These are phyloP conservation scores for Candida pseudoviswanathii DNA, from an alignment of 1,139 yeast species.

Conservation along the genomic window DNA sequence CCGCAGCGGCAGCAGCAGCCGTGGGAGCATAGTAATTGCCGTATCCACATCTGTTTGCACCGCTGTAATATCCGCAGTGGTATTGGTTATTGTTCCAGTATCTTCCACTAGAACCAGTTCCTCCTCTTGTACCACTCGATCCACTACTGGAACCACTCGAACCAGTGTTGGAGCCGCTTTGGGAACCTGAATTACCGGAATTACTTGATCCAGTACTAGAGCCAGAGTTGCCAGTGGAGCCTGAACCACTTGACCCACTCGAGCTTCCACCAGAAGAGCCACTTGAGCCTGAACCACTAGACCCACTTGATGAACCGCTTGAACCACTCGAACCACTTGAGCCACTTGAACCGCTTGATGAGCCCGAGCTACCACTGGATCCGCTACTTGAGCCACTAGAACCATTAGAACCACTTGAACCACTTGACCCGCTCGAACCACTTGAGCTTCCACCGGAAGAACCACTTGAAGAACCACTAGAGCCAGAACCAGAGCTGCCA, in stretches of 20 bases:
- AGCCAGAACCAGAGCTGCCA: slow-evolving; percentile 8
- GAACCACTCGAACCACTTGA: slow-evolving; percentile 14
- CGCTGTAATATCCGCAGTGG: slow-evolving; percentile 3
- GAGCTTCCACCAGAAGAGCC: slow-evolving; percentile 6
- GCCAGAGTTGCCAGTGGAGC: slow-evolving; percentile 13
- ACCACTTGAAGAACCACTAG: slow-evolving; percentile 14
- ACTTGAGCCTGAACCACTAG: not conserved
- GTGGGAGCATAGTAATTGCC: slow-evolving; percentile 16
- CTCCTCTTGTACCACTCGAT: not conserved
- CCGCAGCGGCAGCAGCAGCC: slow-evolving; percentile 16
- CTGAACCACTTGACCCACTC: slow-evolving; percentile 6
- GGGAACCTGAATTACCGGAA: too few species aligned
- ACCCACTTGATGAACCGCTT: slow-evolving; percentile 5
- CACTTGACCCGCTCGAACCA: not conserved
- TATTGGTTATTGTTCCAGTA: slow-evolving; percentile 4
- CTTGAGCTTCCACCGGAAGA: slow-evolving; percentile 2
- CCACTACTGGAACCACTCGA: slow-evolving; percentile 4
- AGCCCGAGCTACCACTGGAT: not conserved
- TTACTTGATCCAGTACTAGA: not conserved
- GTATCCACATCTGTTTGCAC: slow-evolving; percentile 12
- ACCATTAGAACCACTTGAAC: slow-evolving; percentile 13
- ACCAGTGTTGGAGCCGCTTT: too few species aligned
- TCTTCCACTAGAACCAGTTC: not conserved
- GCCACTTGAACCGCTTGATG: slow-evolving; percentile 1
- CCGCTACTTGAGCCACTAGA: slow-evolving; percentile 13